Conservation (phyloP, 2,329 filamentous ascomycete species). For the Cladorrhinum sp. region DNA sequence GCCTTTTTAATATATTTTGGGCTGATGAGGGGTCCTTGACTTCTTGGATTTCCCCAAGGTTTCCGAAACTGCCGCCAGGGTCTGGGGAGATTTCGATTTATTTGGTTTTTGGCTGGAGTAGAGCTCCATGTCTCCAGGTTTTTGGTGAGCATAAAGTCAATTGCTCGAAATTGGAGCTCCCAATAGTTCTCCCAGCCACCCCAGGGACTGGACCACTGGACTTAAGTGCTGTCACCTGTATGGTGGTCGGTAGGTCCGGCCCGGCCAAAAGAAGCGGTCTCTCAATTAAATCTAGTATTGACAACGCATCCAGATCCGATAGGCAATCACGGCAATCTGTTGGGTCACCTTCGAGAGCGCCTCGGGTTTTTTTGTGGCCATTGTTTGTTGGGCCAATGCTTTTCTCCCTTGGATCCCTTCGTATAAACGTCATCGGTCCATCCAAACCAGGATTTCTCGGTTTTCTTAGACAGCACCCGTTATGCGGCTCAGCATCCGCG, state of each 20-base stretch:
- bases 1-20: not conserved
- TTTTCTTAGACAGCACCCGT: not conserved
- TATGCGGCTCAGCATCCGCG: conserved; percentile 9
- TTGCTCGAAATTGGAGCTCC: not conserved
- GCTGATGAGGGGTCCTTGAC: not conserved
- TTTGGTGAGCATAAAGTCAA: not conserved
- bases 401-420: not conserved
- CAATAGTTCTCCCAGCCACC: not conserved
- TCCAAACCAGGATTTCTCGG: conserved; percentile 1
- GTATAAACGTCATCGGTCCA: conserved; percentile 3
- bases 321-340: no score
- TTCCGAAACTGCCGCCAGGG: no score
- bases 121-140: no score
- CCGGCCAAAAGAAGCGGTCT: not conserved
- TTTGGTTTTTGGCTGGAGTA: no score
- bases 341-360: not conserved
- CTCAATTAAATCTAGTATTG: not conserved
- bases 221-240: not conserved
- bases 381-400: not conserved
- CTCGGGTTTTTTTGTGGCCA: not conserved
- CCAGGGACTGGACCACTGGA: no score
- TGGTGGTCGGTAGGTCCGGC: not conserved
- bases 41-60: no score
- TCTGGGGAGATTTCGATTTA: no score
- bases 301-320: not conserved